Base-by-base conservation (phyloP, 2,329 filamentous ascomycete genomes). In the Aschersonia sp. region DNA sequence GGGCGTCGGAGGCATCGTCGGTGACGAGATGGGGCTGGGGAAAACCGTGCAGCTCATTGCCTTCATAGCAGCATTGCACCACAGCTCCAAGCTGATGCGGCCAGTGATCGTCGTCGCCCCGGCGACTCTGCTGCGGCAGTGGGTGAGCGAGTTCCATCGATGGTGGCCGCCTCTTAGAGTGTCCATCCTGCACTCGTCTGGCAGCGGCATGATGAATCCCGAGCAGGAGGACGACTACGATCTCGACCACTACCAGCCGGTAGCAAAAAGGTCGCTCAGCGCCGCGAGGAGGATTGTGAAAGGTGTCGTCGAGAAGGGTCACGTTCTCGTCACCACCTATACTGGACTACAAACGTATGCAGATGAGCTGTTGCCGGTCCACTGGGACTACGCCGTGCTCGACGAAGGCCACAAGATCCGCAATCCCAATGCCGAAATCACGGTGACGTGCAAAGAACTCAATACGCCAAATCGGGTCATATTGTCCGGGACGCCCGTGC, bases 141-240 rank as follows among this genome's bases (percentile, higher is more conserved):
- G 92, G 92, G 92, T 95, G 10, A 94, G 94, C 53, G 92, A 98
- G 59, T 97, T 98, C 56, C 94, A 98, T 65, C 81, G 83, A 10
- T 98, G 94, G 94, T 98, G 94, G 94, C 92, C 92, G n/a, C 83
- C 92, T n/a, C 71, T 98, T 32, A 79, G 94, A 41, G 92, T 98
- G 5, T 94, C 89, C 0, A 97, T 98, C 51, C 64, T 98, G 45
- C 92, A 98, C 61, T 87, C 87, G 1, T 95, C 92, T 5, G 92
- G 92, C 3, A 97, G 88, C 61, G 94, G 92, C 14, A 97, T 98
- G 90, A 69, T 95, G 47, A 88, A 94, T 53, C 71, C 94, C n/a
- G 67, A 81, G 63, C 62, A 79, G 58, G 66, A 79, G 63, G 64
- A 77, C 55, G 65, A 70, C 12, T 69, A 72, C 47, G 69, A 73